Evolutionary conservation across 176 grass and related monocot genomes (phyloP).

Genomic region (Rhipidocladum racemiflorum): DNA sequence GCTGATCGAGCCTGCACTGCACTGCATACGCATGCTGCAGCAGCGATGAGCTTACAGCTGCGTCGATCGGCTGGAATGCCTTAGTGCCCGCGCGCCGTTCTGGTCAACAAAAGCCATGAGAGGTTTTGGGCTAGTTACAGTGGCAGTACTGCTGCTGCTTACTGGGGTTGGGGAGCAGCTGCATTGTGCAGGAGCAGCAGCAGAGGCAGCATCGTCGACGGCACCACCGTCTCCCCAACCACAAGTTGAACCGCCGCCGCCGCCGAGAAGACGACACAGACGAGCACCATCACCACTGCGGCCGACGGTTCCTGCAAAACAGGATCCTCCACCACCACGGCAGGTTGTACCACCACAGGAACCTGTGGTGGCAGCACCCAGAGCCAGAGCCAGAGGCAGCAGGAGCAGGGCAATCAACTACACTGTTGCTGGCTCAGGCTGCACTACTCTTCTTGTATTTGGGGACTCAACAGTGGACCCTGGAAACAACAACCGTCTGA

Average conservation of each 20-base stretch:
- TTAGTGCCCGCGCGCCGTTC: too few relatives aligned
- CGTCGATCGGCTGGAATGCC: too few relatives aligned
- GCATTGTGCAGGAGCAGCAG: constrained; percentile 11
- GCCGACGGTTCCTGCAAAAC: background rate
- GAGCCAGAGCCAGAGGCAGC: background rate
- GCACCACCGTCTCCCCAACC: background rate
- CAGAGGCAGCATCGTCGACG: background rate
- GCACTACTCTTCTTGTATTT: constrained; percentile 44
- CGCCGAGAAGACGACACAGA: background rate
- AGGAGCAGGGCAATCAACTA: background rate
- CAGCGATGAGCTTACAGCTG: too few relatives aligned
- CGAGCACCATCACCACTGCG: background rate
- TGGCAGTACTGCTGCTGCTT: background rate
- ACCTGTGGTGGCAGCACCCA: background rate
- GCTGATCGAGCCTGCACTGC: too few relatives aligned
- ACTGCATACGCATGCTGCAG: too few relatives aligned
- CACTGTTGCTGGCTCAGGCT: background rate
- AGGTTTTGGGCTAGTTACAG: too few relatives aligned
- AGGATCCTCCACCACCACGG: constrained; percentile 31
- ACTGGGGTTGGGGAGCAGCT: background rate
- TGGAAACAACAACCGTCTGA: constrained; percentile 69
- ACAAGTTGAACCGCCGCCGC: background rate
- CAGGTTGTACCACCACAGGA: constrained; percentile 33
- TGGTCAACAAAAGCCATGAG: too few relatives aligned
- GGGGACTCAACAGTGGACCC: constrained; percentile 76